Base-by-base conservation (phyloP, 495 filamentous ascomycete genomes). In the Tuber brumale region DNA sequence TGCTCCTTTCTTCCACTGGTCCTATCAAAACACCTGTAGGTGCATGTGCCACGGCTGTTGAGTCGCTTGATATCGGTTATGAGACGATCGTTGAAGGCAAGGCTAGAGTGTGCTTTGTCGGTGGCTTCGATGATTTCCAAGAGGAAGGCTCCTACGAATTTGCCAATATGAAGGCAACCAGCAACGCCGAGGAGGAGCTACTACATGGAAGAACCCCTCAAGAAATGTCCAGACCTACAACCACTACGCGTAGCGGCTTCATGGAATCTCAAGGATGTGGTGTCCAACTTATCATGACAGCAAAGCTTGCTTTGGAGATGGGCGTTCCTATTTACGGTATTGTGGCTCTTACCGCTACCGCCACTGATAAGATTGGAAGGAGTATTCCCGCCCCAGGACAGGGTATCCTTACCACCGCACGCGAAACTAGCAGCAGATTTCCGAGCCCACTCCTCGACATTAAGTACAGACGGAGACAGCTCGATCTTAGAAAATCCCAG, bases 191-290 rank as follows among this genome's bases (percentile, higher is more conserved):
- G 73, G 94, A 97, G 76, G 95, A 98, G 82, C 92, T 98, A 81
- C 94, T 92, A 10, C 95, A 97, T 80, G 95, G 95, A 46, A 92
- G 95, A 78, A 97, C 95, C 46, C 96, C 95, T 0, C 90, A 90
- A 83, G 95, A 99, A 86, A 99, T 99, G 95, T 99, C 95, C 0
- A 90, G 95, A 69, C 95, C 95, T 1, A 95, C 95, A 14, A 98
- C 95, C 14, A 99, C 95, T 14, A 98, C 95, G 16, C 89, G 95
- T 84, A 94, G 93, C 79, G 95, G 95, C 43, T 99, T 99, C 88
- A 98, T 99, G 96, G 95, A 99, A 87, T 97, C 95, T 1, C 96
- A 98, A 86, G 95, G 95, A 78, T 97, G 93, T 81, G 95, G 96
- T 90, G 91, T 99, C 85, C 95, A 99, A 85, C 89, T 99, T 76